Evolutionary conservation across 331 rosid genomes (phyloP), one percentile per base, ranked within the genome.

Genomic region (Acacia pycnantha): DNA sequence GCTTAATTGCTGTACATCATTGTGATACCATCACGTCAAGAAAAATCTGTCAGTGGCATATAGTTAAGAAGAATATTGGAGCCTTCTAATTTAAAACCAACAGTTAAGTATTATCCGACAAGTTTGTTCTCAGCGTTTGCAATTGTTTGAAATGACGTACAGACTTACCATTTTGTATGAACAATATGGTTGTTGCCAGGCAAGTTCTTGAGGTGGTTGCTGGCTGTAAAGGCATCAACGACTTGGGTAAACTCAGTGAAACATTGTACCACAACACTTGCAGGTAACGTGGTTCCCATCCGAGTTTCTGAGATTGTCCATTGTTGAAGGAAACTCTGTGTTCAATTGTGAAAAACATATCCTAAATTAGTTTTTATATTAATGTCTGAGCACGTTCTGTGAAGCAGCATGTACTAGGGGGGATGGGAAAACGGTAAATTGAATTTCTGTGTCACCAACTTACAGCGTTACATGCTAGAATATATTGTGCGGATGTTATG

Each of bases 191-290:
- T 76, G 19, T 79, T 84, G 77, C 84, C 84, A 93, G 97, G 90
- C 98, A 93, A 93, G 98, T 95, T 84, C 94, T 95, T 79, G 98
- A 95, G 88, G 98, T 92, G 73, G 89, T 93, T 71, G 97, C 98
- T 54, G 98, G 97, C 73, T 90, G 92, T 84, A 92, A 92, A 87
- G 92, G 94, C 81, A 86, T 91, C 81, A 77, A 24, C 31, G 94
- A 95, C 44, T 66, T 90, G 33, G 90, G 81, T 83, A 88, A 88
- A 72, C 91, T 93, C 35, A 84, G 97, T 88, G 86, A 79, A 88
- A 95, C 92, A 47, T 15, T 93, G 79, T 95, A 93, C 89, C 90
- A 86, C 85, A 95, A 93, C 77, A 92, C 98, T 66, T 90, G 98
- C 97, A 90, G 98, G 98, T 95, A 90, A 77, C 15, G 68, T 83